phyloP scores from a whole-genome alignment of 129 eudicot species.

The carrot (Daucus carota) region DNA sequence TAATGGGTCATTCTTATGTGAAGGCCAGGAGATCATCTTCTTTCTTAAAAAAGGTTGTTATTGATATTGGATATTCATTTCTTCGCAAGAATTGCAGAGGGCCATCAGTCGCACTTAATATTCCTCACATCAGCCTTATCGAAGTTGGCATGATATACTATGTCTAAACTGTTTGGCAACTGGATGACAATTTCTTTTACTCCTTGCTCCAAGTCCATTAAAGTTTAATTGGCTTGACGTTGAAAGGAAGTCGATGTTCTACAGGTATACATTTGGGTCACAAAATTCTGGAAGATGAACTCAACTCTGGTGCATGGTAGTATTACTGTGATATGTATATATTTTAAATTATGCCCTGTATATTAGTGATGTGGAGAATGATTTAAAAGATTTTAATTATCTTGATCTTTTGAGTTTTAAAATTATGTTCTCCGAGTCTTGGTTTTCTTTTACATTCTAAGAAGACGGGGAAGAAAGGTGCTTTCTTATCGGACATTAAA shows the following conservation, averaged over 20 bases:
- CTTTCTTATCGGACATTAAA: no score
- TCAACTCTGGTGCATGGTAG: background rate
- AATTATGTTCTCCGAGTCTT: background rate
- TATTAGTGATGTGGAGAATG: background rate
- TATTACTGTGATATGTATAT: background rate
- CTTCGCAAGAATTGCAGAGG: conserved; percentile 90
- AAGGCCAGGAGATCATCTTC: conserved; percentile 82
- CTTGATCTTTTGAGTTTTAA: background rate
- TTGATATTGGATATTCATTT: conserved; percentile 79
- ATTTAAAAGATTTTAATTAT: background rate
- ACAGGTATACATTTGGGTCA: background rate
- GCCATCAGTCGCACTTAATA: conserved; percentile 83
- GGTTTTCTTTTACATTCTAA: background rate
- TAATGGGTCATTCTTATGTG: conserved; percentile 90
- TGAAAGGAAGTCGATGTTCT: background rate
- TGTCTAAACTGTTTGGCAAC: conserved; percentile 33
- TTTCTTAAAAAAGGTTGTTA: conserved; percentile 58
- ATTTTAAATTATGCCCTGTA: background rate
- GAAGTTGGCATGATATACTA: conserved; percentile 98
- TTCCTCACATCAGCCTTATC: conserved; percentile 93
- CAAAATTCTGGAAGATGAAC: background rate
- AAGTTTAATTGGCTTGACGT: background rate
- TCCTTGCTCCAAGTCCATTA: background rate
- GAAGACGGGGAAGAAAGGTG: no score
- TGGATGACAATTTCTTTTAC: background rate